phyloP scores from a whole-genome alignment of 371 early-diverging fungal species.

The Mortierella sp. region DNA sequence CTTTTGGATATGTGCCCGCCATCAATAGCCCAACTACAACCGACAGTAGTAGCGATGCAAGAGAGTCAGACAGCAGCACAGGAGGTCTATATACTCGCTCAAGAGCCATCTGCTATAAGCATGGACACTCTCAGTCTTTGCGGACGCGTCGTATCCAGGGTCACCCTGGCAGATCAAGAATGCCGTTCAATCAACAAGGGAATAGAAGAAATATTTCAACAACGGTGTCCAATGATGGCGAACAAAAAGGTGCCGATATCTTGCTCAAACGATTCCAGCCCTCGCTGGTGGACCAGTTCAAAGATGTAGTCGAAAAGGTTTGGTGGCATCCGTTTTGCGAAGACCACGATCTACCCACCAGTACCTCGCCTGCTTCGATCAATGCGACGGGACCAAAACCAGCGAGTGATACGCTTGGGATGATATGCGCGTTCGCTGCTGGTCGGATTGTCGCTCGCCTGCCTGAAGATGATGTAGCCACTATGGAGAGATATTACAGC shows the following conservation, averaged over 20 bases:
- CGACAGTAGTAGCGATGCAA: not conserved
- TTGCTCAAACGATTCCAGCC: constrained; percentile 29
- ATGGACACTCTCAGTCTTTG: constrained; percentile 11
- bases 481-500: constrained; percentile 29
- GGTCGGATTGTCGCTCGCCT: constrained; percentile 26
- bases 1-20: constrained; percentile 14
- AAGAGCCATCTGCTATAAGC: not conserved
- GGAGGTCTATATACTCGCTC: not conserved
- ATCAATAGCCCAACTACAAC: not conserved
- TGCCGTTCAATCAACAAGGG: not conserved
- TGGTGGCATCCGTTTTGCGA: constrained; percentile 55
- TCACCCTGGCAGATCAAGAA: not conserved
- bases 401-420: constrained; percentile 13
- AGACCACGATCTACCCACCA: constrained; percentile 30
- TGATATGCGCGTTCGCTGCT: constrained; percentile 25
- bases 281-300: constrained; percentile 26
- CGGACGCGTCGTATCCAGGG: not conserved
- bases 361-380: constrained; percentile 8
- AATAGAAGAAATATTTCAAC: not conserved
- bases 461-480: constrained; percentile 2
- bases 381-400: constrained; percentile 1
- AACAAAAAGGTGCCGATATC: constrained; percentile 6
- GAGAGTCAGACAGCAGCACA: not conserved
- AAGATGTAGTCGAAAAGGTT: constrained; percentile 34
- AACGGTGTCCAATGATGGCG: not conserved